Conservation (phyloP, 225 moss, liverwort and hornwort species). For the Pseudoscleropodium purum region DNA sequence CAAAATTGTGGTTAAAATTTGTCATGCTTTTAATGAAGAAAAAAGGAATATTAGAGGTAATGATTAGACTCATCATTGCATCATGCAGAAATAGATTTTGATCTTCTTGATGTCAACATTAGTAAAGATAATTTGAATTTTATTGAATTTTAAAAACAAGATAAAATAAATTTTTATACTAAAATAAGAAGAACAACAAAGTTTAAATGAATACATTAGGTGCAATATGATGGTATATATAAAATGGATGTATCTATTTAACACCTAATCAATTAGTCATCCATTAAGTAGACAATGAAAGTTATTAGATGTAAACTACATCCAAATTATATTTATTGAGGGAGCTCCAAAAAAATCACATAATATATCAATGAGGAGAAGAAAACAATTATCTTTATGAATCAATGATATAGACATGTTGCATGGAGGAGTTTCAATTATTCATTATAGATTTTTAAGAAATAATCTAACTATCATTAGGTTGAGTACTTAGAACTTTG, state of each 20-base stretch:
- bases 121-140: background rate
- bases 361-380: background rate
- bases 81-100: background rate
- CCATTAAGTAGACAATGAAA: background rate
- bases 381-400: background rate
- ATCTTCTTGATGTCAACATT: background rate
- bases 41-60: background rate
- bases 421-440: background rate
- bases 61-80: background rate
- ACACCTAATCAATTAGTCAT: background rate
- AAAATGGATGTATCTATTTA: background rate
- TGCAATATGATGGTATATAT: no score
- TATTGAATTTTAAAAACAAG: background rate
- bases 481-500: background rate
- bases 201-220: no score
- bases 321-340: background rate
- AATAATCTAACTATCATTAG: background rate
- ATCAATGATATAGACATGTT: background rate
- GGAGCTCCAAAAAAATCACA: background rate
- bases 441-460: background rate
- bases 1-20: background rate
- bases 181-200: no score
- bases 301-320: background rate
- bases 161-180: no score
- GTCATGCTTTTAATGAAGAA: no score